Evolutionary conservation across 345 rosid genomes (phyloP).

Genomic region (Melastoma malabathricum): DNA sequence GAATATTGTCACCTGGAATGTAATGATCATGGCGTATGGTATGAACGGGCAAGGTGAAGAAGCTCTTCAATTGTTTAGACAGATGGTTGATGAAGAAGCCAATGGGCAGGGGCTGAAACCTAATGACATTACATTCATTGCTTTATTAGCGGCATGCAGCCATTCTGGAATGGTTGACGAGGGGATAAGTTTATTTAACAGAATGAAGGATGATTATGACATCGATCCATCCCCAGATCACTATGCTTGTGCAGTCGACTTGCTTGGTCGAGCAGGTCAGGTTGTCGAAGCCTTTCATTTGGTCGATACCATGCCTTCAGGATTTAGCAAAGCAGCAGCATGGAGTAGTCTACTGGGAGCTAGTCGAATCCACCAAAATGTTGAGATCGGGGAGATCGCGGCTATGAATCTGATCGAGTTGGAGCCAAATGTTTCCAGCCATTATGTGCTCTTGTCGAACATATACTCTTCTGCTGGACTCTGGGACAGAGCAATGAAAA

Average conservation of each 20-base stretch:
- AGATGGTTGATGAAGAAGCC: slow-evolving; percentile 30
- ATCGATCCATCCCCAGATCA: slow-evolving; percentile 60
- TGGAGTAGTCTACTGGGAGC: slow-evolving; percentile 95
- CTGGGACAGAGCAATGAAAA: slow-evolving; percentile 69
- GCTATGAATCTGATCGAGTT: slow-evolving; percentile 47
- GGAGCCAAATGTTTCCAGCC: slow-evolving; percentile 79
- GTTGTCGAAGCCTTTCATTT: slow-evolving; percentile 50
- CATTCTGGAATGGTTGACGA: slow-evolving; percentile 74
- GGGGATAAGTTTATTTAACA: slow-evolving; percentile 54
- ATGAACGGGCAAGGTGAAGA: slow-evolving; percentile 75
- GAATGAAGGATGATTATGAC: slow-evolving; percentile 48
- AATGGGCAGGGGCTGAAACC: slow-evolving; percentile 33
- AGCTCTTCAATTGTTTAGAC: slow-evolving; percentile 46
- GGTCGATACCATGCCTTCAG: slow-evolving; percentile 37
- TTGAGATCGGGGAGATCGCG: slow-evolving; percentile 66
- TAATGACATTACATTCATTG: slow-evolving; percentile 62
- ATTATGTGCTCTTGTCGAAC: slow-evolving; percentile 77
- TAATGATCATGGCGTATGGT: slow-evolving; percentile 82
- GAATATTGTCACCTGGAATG: slow-evolving; percentile 82
- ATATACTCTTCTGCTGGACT: slow-evolving; percentile 62
- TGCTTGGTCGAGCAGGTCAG: slow-evolving; percentile 81
- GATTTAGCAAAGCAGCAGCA: slow-evolving; percentile 42
- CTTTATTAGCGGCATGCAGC: slow-evolving; percentile 78
- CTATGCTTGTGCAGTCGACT: slow-evolving; percentile 75
- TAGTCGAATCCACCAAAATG: slow-evolving; percentile 48